phyloP scores from a whole-genome alignment of 2,329 filamentous ascomycete species.

The Acephala macrosclerotiorum region DNA sequence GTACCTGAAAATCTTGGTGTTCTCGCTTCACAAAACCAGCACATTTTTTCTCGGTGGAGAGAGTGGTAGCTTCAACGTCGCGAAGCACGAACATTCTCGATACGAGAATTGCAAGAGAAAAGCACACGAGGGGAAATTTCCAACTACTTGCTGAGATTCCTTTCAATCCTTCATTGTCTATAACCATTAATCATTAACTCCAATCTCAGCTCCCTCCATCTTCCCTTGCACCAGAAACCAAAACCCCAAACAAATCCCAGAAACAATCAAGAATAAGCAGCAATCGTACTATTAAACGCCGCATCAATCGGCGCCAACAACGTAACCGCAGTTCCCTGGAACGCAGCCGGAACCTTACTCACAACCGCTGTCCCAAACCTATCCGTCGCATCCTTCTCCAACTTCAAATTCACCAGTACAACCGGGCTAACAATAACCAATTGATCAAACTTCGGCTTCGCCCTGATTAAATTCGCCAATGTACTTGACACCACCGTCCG shows the following conservation, averaged over 20 bases:
- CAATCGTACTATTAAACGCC: conserved; percentile 64
- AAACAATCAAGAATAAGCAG: conserved; percentile 14
- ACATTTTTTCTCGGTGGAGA: too few species aligned
- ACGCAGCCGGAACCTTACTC: conserved; percentile 29
- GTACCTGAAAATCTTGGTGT: too few species aligned
- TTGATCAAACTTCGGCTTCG: conserved; percentile 54
- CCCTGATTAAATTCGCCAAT: conserved; percentile 44
- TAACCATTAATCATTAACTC: conserved; percentile 2
- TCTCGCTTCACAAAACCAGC: too few species aligned
- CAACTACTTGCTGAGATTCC: too few species aligned
- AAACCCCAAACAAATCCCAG: not conserved
- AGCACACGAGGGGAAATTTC: too few species aligned
- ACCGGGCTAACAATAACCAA: conserved; percentile 47
- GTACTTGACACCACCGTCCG: conserved; percentile 56
- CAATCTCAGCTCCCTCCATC: not conserved
- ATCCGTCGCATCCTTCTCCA: conserved; percentile 50
- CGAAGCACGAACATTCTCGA: too few species aligned
- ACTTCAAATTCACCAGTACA: conserved; percentile 51
- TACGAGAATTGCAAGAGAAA: too few species aligned
- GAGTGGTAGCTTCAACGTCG: too few species aligned
- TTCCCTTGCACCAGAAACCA: not conserved
- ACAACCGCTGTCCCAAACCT: conserved; percentile 33
- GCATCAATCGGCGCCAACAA: conserved; percentile 49
- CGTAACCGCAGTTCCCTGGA: conserved; percentile 26
- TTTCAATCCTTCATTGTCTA: not conserved